These are phyloP conservation scores for Umbelopsis sp. DNA, from an alignment of 192 early-diverging fungal species.

Conservation along the genomic window DNA sequence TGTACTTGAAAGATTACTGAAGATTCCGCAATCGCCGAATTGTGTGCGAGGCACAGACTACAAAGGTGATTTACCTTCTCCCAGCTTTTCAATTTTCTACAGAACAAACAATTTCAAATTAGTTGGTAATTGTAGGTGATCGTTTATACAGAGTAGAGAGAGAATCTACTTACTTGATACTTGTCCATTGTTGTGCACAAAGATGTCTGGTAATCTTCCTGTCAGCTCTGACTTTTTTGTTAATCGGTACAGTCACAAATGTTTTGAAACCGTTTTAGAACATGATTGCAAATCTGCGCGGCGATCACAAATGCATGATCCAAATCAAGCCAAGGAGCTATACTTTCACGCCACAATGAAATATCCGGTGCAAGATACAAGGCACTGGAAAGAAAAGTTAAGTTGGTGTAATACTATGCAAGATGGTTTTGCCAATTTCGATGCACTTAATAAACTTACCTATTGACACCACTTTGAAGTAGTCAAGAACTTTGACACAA, in stretches of 20 bases:
- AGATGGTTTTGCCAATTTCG: too few relatives aligned
- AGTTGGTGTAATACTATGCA: too few relatives aligned
- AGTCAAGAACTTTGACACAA: too few relatives aligned
- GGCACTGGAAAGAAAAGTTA: too few relatives aligned
- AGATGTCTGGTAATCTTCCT: not conserved
- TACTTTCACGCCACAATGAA: too few relatives aligned
- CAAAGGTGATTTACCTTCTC: conserved; percentile 69
- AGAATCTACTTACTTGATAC: conserved; percentile 51
- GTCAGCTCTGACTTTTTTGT: not conserved
- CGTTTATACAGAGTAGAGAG: not conserved
- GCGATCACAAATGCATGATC: too few relatives aligned
- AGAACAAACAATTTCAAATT: not conserved
- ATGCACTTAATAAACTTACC: too few relatives aligned
- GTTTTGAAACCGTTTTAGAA: conserved; percentile 13
- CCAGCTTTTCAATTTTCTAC: conserved; percentile 98
- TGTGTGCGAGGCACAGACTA: not conserved
- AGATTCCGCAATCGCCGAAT: too few relatives aligned
- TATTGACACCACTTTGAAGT: too few relatives aligned
- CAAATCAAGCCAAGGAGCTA: too few relatives aligned
- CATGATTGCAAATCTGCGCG: not conserved
- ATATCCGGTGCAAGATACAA: too few relatives aligned
- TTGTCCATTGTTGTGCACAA: conserved; percentile 56
- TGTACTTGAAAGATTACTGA: too few relatives aligned
- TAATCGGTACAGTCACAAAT: not conserved
- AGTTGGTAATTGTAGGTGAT: not conserved